phyloP scores from a whole-genome alignment of 345 rosid species.

The Arabis alpina region DNA sequence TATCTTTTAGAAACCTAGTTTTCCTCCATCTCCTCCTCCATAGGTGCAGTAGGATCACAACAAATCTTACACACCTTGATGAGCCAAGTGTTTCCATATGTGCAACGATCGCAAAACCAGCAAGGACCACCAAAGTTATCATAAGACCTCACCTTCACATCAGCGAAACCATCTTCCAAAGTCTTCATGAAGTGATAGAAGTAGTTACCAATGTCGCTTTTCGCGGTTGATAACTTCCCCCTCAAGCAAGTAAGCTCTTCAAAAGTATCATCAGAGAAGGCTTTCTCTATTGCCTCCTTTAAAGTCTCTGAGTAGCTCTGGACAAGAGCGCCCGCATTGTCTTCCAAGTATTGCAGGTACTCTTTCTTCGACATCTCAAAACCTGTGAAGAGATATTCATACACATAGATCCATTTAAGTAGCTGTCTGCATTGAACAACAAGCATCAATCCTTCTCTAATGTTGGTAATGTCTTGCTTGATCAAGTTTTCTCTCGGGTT shows the following conservation, averaged over 20 bases:
- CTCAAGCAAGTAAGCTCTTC: background rate
- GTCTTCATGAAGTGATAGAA: constrained; percentile 25
- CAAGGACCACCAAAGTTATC: background rate
- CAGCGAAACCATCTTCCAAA: constrained; percentile 25
- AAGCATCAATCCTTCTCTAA: constrained; percentile 26
- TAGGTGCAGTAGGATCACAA: background rate
- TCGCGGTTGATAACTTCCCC: background rate
- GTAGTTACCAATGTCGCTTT: constrained; percentile 32
- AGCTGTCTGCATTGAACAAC: constrained; percentile 31
- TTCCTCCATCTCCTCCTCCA: background rate
- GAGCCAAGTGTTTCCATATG: constrained; percentile 20
- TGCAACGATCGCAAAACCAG: constrained; percentile 39
- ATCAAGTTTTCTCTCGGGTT: background rate
- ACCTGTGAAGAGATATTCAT: constrained; percentile 9
- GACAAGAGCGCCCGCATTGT: background rate
- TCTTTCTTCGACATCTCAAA: constrained; percentile 21
- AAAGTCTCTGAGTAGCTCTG: constrained; percentile 10
- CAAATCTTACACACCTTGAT: constrained; percentile 31
- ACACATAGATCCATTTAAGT: constrained; percentile 35
- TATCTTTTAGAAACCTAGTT: background rate
- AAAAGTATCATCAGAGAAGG: background rate
- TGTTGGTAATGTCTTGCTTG: background rate
- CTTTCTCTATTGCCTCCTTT: constrained; percentile 3
- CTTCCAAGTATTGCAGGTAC: constrained; percentile 26
- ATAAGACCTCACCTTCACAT: constrained; percentile 26